Evolutionary conservation across 2,329 filamentous ascomycete genomes (phyloP).

Genomic region (Clonostachys solani): DNA sequence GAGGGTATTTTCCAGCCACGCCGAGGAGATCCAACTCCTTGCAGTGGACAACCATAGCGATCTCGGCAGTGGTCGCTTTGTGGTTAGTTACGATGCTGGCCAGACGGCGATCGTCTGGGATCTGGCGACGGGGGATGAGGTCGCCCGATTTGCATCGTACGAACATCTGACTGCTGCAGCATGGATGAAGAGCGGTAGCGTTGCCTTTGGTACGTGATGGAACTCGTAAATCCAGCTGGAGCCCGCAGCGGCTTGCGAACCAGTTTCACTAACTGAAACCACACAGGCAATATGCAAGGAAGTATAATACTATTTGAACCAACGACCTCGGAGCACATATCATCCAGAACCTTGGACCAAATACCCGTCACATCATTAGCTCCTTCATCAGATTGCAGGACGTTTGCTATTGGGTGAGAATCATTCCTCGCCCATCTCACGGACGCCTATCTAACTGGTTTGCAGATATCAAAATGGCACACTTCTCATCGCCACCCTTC

Average conservation of each 20-base stretch:
- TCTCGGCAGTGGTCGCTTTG: constrained; percentile 74
- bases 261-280: constrained; percentile 10
- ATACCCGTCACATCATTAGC: constrained; percentile 93
- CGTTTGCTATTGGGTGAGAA: constrained; percentile 88
- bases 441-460: constrained; percentile 4
- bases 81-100: constrained; percentile 88
- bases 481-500: constrained; percentile 81
- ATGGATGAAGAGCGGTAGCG: constrained; percentile 97
- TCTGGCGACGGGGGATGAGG: constrained; percentile 82
- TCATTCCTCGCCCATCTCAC: not conserved
- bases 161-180: constrained; percentile 79
- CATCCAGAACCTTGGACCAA: constrained; percentile 81
- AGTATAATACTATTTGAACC: constrained; percentile 95
- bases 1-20: constrained; percentile 77
- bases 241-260: not conserved
- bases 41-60: constrained; percentile 91
- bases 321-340: constrained; percentile 87
- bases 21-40: constrained; percentile 77
- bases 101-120: constrained; percentile 98
- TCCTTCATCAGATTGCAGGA: constrained; percentile 83
- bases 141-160: constrained; percentile 89
- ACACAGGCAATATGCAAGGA: constrained; percentile 80
- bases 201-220: constrained; percentile 77
- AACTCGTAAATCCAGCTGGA: not conserved
- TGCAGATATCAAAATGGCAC: constrained; percentile 90